phyloP scores from a whole-genome alignment of 2,329 filamentous ascomycete species.

The Sarocladiaceae sp. region DNA sequence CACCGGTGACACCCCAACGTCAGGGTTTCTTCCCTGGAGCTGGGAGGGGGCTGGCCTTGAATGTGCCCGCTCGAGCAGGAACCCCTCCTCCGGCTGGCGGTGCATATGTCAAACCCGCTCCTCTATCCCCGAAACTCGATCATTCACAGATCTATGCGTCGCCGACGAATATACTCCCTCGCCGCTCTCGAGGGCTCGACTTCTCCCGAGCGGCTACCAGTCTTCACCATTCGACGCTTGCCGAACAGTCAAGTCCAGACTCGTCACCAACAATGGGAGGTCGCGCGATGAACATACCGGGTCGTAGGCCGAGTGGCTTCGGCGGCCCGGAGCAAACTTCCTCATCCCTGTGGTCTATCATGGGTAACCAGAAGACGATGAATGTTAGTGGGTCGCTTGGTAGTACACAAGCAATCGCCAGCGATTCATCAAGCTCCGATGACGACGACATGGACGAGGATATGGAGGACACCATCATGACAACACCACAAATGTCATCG shows the following conservation, averaged over 20 bases:
- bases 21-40: constrained; percentile 49
- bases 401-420: constrained; percentile 65
- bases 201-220: constrained; percentile 92
- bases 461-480: constrained; percentile 74
- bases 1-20: constrained; percentile 69
- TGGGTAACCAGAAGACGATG: constrained; percentile 65
- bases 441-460: constrained; percentile 69
- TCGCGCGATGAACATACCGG: constrained; percentile 58
- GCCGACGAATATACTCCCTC: constrained; percentile 80
- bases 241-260: constrained; percentile 82
- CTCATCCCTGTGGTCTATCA: constrained; percentile 67
- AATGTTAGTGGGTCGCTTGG: constrained; percentile 74
- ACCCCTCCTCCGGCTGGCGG: constrained; percentile 29
- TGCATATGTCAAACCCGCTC: constrained; percentile 50
- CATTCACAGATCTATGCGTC: constrained; percentile 81
- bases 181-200: constrained; percentile 85
- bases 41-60: constrained; percentile 49
- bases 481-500: constrained; percentile 74
- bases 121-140: constrained; percentile 83
- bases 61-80: constrained; percentile 29
- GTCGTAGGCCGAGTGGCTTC: constrained; percentile 43
- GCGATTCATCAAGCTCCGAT: constrained; percentile 72
- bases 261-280: constrained; percentile 82
- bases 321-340: constrained; percentile 59
- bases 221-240: constrained; percentile 90